Conservation (phyloP, 2,329 filamentous ascomycete genomes). For the Lasiodiplodia citricola region DNA sequence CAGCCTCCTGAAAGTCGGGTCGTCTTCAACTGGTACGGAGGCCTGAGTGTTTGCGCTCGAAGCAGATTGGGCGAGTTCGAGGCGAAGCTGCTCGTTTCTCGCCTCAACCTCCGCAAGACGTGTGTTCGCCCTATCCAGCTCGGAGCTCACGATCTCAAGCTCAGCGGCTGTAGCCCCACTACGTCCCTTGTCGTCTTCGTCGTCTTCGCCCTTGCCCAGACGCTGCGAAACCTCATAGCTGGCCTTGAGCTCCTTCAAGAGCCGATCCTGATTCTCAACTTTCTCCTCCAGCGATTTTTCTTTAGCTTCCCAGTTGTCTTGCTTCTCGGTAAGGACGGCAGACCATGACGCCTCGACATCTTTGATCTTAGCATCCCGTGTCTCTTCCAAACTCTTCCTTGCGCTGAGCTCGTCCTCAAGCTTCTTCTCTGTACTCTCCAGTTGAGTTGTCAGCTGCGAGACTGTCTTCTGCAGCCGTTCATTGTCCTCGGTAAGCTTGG, state of each 20-base stretch:
- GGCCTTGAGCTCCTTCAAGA: slow-evolving; percentile 93
- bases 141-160: slow-evolving; percentile 89
- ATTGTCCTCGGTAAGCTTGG: slow-evolving; percentile 88
- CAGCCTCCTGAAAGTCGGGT: slow-evolving; percentile 85
- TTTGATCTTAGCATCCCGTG: slow-evolving; percentile 79
- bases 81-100: slow-evolving; percentile 87
- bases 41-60: slow-evolving; percentile 70
- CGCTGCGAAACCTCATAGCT: slow-evolving; percentile 96
- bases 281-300: slow-evolving; percentile 92
- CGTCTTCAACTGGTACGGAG: slow-evolving; percentile 75
- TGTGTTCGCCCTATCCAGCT: slow-evolving; percentile 86
- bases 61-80: slow-evolving; percentile 89
- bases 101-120: slow-evolving; percentile 90
- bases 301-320: slow-evolving; percentile 94
- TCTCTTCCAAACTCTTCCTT: slow-evolving; percentile 76
- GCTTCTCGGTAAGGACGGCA: slow-evolving; percentile 88
- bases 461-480: slow-evolving; percentile 82
- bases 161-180: slow-evolving; percentile 82
- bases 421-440: slow-evolving; percentile 81
- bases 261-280: slow-evolving; percentile 87
- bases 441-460: slow-evolving; percentile 73
- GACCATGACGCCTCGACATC: slow-evolving; percentile 90
- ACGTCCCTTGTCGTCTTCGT: slow-evolving; percentile 61
- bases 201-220: slow-evolving; percentile 73
- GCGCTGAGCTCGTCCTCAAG: slow-evolving; percentile 78